These are phyloP conservation scores for Hirsutella minnesotensis DNA, from an alignment of 2,329 filamentous ascomycete genomes.

Conservation along the genomic window DNA sequence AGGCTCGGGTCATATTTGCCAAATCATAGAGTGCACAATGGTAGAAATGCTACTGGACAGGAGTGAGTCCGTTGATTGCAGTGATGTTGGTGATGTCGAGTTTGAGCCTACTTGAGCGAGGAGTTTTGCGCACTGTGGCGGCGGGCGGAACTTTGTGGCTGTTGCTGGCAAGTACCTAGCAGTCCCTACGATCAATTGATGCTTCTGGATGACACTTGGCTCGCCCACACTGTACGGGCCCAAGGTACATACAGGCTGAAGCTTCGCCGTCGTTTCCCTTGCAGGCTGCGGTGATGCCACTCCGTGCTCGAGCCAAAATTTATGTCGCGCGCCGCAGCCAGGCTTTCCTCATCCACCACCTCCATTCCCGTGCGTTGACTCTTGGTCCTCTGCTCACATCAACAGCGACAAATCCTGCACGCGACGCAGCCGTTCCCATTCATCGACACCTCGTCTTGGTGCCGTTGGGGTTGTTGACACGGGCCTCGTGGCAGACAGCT, in stretches of 20 bases:
- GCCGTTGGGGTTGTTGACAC: too few relatives aligned
- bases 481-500: too few relatives aligned
- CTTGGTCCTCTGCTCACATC: neutral
- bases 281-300: neutral
- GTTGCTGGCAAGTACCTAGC: neutral
- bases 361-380: neutral
- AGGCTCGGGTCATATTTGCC: neutral
- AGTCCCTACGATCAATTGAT: neutral
- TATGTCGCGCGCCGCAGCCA: neutral
- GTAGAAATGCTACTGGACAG: neutral
- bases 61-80: too few relatives aligned
- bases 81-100: too few relatives aligned
- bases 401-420: too few relatives aligned
- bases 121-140: too few relatives aligned
- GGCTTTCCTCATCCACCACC: neutral
- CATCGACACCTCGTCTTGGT: too few relatives aligned
- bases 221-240: neutral
- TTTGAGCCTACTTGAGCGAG: too few relatives aligned
- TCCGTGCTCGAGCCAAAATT: constrained; percentile 2
- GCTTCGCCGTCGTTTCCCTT: constrained; percentile 3
- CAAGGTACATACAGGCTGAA: neutral
- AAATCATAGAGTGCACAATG: neutral
- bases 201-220: neutral
- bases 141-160: too few relatives aligned
- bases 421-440: neutral